A percentile compares a stretch with the other conserved stretches of the same genome.
Conservation (phyloP, 2,329 filamentous ascomycete species). For the Alternaria incomplexa region DNA sequence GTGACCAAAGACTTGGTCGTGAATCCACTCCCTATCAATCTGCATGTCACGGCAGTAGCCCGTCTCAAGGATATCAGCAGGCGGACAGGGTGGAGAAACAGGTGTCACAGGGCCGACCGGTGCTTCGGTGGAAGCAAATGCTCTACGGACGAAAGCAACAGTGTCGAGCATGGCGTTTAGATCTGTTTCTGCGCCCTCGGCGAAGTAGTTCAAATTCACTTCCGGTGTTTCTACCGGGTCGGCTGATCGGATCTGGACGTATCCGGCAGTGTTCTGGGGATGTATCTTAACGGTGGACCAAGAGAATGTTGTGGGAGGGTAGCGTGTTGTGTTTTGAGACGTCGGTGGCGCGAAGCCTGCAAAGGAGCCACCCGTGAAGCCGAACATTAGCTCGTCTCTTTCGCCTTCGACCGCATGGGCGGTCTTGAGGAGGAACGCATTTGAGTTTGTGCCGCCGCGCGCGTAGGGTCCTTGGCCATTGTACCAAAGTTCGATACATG, state of each 20-base stretch:
- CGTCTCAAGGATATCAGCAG: conserved; percentile 33
- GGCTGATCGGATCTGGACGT: conserved; percentile 62
- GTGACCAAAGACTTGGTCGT: conserved; percentile 29
- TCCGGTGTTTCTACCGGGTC: conserved; percentile 67
- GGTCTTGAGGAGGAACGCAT: conserved; percentile 55
- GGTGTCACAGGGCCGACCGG: conserved; percentile 38
- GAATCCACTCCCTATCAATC: conserved; percentile 24
- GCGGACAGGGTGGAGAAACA: conserved; percentile 48
- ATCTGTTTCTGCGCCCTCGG: conserved; percentile 59
- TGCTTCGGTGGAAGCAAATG: conserved; percentile 63
- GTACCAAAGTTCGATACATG: conserved; percentile 24
- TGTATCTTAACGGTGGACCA: conserved; percentile 66
- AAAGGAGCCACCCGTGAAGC: conserved; percentile 55
- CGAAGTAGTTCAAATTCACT: conserved; percentile 52
- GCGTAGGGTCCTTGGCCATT: conserved; percentile 35
- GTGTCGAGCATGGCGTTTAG: conserved; percentile 61
- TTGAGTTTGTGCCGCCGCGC: conserved; percentile 56
- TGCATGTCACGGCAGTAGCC: conserved; percentile 24
- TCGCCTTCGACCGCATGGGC: conserved; percentile 52
- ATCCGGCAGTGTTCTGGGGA: conserved; percentile 64
- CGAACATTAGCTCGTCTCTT: conserved; percentile 60
- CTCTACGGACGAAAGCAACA: conserved; percentile 60
- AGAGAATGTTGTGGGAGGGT: conserved; percentile 29
- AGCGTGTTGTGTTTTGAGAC: conserved; percentile 49
- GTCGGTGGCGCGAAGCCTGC: conserved; percentile 58